These are phyloP conservation scores for Zygnema circumcarinatum DNA, from an alignment of 139 green algal genomes.

Conservation along the genomic window DNA sequence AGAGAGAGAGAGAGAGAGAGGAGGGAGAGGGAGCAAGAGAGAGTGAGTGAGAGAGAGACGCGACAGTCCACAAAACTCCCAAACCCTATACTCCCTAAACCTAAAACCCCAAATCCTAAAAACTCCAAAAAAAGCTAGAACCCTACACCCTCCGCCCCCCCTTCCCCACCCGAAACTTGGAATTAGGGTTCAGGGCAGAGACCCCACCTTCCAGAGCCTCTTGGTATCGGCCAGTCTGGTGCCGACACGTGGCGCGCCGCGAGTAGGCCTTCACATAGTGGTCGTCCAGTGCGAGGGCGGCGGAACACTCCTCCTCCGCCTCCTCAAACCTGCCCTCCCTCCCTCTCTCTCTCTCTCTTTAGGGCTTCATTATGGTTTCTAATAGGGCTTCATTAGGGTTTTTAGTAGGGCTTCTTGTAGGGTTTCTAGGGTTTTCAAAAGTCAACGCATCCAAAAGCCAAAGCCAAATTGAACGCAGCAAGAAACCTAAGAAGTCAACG, in stretches of 20 bases:
- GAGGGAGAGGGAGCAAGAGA: not conserved
- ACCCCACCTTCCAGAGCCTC: slow-evolving; percentile 25
- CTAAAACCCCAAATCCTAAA: too few species aligned
- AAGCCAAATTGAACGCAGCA: not conserved
- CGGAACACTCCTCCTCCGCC: slow-evolving; percentile 45
- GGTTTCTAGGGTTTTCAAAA: not conserved
- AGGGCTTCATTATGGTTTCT: too few species aligned
- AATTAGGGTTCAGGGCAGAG: too few species aligned
- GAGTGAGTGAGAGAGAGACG: not conserved
- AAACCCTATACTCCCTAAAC: too few species aligned
- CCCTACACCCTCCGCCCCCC: too few species aligned
- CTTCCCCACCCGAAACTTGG: too few species aligned
- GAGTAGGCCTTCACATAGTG: slow-evolving; percentile 51
- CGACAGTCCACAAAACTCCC: too few species aligned
- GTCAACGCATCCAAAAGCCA: not conserved
- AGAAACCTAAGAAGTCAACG: not conserved
- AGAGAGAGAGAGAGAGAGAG: not conserved
- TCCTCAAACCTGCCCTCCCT: slow-evolving; percentile 40
- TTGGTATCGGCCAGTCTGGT: not conserved
- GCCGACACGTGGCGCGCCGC: slow-evolving; percentile 7
- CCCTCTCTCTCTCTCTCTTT: too few species aligned
- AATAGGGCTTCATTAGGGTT: too few species aligned
- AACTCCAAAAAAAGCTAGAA: too few species aligned
- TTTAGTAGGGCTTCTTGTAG: not conserved
- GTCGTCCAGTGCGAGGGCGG: slow-evolving; percentile 47